A percentile compares a stretch with the other conserved stretches of the same genome.
phyloP scores from a whole-genome alignment of 2,329 filamentous ascomycete genomes.

The Epichloe sibirici region DNA sequence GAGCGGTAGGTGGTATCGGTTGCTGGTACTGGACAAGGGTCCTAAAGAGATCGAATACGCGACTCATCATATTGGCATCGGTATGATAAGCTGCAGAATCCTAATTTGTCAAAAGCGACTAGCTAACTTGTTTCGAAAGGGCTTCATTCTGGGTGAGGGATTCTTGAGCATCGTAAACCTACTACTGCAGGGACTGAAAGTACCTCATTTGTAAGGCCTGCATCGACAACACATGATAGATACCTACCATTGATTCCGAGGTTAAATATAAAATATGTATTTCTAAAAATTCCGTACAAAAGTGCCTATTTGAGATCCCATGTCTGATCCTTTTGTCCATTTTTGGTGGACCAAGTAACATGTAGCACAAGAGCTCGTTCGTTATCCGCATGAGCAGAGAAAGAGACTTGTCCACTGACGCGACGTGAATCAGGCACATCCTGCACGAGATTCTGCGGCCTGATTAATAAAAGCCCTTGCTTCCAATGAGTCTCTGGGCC shows the following conservation, averaged over 20 bases:
- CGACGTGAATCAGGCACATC: constrained; percentile 40
- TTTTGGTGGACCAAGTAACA: constrained; percentile 45
- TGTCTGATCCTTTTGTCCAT: constrained; percentile 30
- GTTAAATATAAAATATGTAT: too few species aligned
- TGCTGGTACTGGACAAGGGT: constrained; percentile 65
- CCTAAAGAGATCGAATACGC: constrained; percentile 48
- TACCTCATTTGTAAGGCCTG: constrained; percentile 53
- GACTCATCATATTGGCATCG: constrained; percentile 76
- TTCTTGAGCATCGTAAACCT: constrained; percentile 87
- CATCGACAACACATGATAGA: not conserved
- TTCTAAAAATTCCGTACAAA: not conserved
- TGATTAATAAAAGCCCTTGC: constrained; percentile 64
- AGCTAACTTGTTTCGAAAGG: constrained; percentile 32
- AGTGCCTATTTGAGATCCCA: constrained; percentile 35
- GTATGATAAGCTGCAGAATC: constrained; percentile 24
- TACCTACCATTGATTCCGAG: not conserved
- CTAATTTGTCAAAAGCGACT: not conserved
- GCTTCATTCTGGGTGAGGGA: constrained; percentile 85
- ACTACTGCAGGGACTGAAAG: constrained; percentile 60
- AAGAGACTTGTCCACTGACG: constrained; percentile 56
- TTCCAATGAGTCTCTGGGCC: constrained; percentile 80
- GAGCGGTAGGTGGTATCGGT: constrained; percentile 63
- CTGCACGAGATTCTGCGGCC: constrained; percentile 37
- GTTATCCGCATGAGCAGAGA: constrained; percentile 56
- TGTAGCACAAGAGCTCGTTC: constrained; percentile 56